A percentile compares a stretch with the other conserved stretches of the same genome.
These are phyloP conservation scores for Diaporthe caulivora DNA, from an alignment of 2,329 filamentous ascomycete species.

Conservation along the genomic window DNA sequence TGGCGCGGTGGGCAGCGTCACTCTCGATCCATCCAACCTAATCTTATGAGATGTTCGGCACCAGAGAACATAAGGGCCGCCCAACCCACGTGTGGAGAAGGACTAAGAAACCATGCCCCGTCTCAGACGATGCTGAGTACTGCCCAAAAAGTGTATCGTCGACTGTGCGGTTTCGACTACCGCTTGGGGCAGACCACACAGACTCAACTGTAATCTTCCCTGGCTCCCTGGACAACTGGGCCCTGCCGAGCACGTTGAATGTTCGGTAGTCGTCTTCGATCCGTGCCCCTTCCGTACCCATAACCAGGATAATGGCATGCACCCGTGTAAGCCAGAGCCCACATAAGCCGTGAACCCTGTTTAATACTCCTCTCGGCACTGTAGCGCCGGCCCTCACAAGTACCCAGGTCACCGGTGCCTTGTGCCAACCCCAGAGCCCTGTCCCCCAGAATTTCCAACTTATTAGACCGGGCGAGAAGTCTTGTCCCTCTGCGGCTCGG, in stretches of 20 bases:
- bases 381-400: conserved; percentile 37
- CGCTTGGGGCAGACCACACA: conserved; percentile 29
- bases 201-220: conserved; percentile 32
- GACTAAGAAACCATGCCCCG: neutral
- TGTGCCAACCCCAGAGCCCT: conserved; percentile 31
- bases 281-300: conserved; percentile 37
- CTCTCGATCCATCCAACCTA: conserved; percentile 25
- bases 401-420: conserved; percentile 28
- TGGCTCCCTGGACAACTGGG: neutral
- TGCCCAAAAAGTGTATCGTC: conserved; percentile 26
- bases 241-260: conserved; percentile 32
- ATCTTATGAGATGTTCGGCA: conserved; percentile 22
- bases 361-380: conserved; percentile 34
- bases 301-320: conserved; percentile 31
- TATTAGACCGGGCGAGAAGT: conserved; percentile 34
- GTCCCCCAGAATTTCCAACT: conserved; percentile 22
- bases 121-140: neutral
- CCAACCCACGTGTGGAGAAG: conserved; percentile 17
- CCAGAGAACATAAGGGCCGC: conserved; percentile 3
- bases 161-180: conserved; percentile 16
- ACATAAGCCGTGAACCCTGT: conserved; percentile 39
- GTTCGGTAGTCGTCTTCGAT: conserved; percentile 33
- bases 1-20: conserved; percentile 21
- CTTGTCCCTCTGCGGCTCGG: conserved; percentile 39
- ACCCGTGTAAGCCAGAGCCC: conserved; percentile 35